Conservation (phyloP, 371 early-diverging fungal species). For the Entomophthora muscae region DNA sequence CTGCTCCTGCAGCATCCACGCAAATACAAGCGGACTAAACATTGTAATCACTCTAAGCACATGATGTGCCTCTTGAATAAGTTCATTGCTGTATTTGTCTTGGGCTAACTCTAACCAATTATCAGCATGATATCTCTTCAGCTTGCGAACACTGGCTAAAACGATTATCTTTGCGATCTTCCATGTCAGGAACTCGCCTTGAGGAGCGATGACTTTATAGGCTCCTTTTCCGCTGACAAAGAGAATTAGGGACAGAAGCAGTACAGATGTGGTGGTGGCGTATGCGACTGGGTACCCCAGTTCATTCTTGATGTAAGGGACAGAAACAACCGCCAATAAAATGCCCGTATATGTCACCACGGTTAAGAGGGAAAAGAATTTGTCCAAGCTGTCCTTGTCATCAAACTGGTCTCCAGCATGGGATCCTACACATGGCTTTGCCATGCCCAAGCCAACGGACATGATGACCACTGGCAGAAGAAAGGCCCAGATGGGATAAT, state of each 20-base stretch:
- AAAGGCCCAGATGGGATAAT: slow-evolving; percentile 27
- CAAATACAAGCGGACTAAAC: slow-evolving; percentile 23
- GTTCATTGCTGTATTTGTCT: not conserved
- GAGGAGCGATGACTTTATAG: slow-evolving; percentile 33
- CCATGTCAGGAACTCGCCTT: slow-evolving; percentile 26
- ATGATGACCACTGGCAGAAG: slow-evolving; percentile 8
- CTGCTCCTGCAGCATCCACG: slow-evolving; percentile 40
- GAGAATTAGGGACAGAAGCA: slow-evolving; percentile 16
- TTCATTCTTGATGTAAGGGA: not conserved
- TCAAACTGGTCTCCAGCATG: not conserved
- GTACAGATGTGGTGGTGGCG: not conserved
- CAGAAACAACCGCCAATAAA: not conserved
- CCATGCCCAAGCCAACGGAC: too few relatives aligned
- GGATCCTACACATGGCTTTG: too few relatives aligned
- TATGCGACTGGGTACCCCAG: too few relatives aligned
- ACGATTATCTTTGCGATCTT: slow-evolving; percentile 14
- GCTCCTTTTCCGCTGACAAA: slow-evolving; percentile 23
- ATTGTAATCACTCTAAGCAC: slow-evolving; percentile 12
- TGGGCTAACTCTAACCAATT: slow-evolving; percentile 4
- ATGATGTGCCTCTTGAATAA: slow-evolving; percentile 2
- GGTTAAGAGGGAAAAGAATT: not conserved
- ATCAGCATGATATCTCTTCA: not conserved
- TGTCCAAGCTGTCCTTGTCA: not conserved
- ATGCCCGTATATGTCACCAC: not conserved
- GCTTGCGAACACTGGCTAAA: not conserved